A percentile compares a stretch with the other conserved stretches of the same genome.
Evolutionary conservation across 352 stramenopile species (phyloP).

Genomic region (Globisporangium spiculum): DNA sequence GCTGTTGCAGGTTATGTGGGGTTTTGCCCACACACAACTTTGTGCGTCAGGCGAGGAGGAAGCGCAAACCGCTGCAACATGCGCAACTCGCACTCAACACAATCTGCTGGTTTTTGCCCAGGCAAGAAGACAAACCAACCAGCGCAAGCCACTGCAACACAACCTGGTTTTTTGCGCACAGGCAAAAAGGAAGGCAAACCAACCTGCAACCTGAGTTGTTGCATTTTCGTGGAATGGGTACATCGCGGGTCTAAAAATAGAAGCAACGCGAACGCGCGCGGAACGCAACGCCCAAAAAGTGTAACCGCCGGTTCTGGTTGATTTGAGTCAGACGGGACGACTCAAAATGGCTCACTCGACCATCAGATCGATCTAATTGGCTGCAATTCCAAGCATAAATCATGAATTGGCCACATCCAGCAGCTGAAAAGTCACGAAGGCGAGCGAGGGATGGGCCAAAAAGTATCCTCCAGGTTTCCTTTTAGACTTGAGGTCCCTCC

Average conservation of each 20-base stretch:
- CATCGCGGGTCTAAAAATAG: background rate
- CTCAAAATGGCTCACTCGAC: background rate
- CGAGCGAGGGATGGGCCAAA: background rate
- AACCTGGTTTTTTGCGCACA: too few species aligned
- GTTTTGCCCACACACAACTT: too few species aligned
- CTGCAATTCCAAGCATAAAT: background rate
- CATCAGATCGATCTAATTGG: conserved; percentile 10
- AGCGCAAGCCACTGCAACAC: too few species aligned
- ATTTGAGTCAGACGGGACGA: background rate
- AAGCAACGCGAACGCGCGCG: conserved; percentile 7
- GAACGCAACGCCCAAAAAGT: conserved; percentile 8
- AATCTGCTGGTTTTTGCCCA: background rate
- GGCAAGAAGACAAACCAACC: background rate
- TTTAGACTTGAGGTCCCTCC: conserved; percentile 6
- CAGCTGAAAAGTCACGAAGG: background rate
- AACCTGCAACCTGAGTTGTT: conserved; percentile 1
- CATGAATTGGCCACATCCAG: background rate
- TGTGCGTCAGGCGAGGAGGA: background rate
- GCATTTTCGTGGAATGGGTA: conserved; percentile 4
- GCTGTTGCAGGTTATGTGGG: background rate
- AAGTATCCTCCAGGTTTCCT: conserved; percentile 1
- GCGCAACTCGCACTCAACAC: background rate
- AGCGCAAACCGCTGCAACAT: background rate
- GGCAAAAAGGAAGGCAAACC: too few species aligned
- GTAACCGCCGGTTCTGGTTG: background rate